A percentile compares a stretch with the other conserved stretches of the same genome.
Evolutionary conservation across 495 filamentous ascomycete species (phyloP).

Genomic region (Neurospora hispaniola): DNA sequence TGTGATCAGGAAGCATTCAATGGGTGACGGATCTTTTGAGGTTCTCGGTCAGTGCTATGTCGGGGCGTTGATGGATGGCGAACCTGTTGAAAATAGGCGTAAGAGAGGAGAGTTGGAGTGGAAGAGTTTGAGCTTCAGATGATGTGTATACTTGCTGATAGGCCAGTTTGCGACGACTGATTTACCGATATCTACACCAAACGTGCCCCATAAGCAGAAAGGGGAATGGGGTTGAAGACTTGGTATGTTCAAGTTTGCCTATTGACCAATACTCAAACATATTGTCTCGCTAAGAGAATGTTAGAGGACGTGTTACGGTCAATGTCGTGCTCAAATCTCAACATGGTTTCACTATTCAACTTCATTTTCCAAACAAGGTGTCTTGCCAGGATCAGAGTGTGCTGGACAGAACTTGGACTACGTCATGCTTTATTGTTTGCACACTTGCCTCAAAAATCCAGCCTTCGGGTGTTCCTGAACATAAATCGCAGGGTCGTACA

Average conservation of each 20-base stretch:
- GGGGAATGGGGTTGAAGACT: background rate
- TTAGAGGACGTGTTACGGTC: background rate
- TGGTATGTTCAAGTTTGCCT: background rate
- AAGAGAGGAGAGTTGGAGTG: background rate
- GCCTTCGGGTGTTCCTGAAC: background rate
- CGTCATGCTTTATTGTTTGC: no score
- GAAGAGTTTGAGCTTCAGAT: background rate
- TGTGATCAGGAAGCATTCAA: background rate
- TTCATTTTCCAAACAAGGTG: background rate
- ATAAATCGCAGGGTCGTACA: background rate
- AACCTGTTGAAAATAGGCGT: background rate
- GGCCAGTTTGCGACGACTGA: background rate
- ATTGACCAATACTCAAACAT: background rate
- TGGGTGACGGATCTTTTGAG: background rate
- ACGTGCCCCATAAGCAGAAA: background rate
- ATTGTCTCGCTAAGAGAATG: background rate
- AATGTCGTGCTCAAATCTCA: background rate
- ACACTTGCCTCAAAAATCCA: background rate
- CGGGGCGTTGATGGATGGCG: background rate
- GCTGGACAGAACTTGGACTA: background rate
- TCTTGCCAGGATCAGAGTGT: background rate
- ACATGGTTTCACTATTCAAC: no score
- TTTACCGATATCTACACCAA: background rate
- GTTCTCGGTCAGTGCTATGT: background rate
- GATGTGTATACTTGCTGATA: background rate